Evolutionary conservation across 768 basidiomycete species (phyloP).

Genomic region (Russula brevipes): DNA sequence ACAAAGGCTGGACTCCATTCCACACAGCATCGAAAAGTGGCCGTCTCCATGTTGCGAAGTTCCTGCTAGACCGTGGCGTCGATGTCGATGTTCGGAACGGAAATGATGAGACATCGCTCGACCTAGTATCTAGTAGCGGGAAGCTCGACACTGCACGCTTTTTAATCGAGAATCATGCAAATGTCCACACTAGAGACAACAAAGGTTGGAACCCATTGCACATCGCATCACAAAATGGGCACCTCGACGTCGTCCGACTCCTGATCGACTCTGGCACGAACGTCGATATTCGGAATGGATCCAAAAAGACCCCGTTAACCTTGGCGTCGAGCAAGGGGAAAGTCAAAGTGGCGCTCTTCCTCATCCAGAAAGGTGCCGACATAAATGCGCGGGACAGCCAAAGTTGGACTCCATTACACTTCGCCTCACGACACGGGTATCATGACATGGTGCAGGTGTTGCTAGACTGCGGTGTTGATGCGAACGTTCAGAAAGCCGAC

Average conservation of each 20-base stretch:
- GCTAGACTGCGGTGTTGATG: neutral
- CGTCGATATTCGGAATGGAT: neutral
- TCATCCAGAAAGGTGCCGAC: neutral
- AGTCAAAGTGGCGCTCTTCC: neutral
- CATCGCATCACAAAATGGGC: neutral
- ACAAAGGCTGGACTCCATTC: neutral
- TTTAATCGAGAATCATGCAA: neutral
- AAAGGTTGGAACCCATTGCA: neutral
- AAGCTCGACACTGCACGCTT: neutral
- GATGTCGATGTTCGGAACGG: neutral
- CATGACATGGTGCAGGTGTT: neutral
- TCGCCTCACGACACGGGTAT: neutral
- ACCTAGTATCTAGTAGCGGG: neutral
- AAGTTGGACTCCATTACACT: neutral
- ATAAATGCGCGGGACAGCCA: neutral
- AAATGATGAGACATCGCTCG: neutral
- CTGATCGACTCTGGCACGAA: neutral
- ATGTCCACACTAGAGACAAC: neutral
- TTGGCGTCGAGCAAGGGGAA: neutral
- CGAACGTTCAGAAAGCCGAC: neutral
- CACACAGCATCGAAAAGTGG: neutral
- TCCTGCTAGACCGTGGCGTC: neutral
- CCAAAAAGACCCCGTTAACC: slow-evolving; percentile 49
- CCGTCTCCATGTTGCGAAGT: neutral
- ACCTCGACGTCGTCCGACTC: neutral